These are phyloP conservation scores for Aechmea fasciata DNA, from an alignment of 176 grass and related monocot genomes.

Conservation along the genomic window DNA sequence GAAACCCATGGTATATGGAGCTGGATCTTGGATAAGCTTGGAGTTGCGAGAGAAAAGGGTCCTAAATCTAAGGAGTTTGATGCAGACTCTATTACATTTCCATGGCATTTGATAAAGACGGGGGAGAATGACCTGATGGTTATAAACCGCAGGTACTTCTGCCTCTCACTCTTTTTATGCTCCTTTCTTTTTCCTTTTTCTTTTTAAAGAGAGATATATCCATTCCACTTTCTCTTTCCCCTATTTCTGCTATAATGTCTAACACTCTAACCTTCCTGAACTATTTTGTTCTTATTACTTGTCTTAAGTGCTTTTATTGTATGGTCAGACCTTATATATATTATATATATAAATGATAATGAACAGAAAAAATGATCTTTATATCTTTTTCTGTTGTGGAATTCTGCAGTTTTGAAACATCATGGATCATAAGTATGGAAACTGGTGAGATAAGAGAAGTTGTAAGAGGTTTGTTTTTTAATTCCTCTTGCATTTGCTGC, in stretches of 20 bases:
- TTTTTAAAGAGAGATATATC: no score
- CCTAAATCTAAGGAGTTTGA: conserved; percentile 30
- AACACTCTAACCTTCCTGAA: neutral
- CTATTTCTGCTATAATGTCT: neutral
- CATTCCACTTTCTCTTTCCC: no score
- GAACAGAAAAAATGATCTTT: conserved; percentile 1
- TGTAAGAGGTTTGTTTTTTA: conserved; percentile 41
- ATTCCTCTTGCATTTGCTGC: conserved; percentile 15
- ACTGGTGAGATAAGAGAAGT: conserved; percentile 42
- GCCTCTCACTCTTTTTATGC: conserved; percentile 1
- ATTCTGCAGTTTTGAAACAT: conserved; percentile 51
- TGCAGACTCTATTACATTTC: conserved; percentile 38
- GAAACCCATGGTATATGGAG: conserved; percentile 49
- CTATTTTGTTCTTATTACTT: no score
- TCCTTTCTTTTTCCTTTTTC: neutral
- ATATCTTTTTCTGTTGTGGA: conserved; percentile 5
- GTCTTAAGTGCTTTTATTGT: no score
- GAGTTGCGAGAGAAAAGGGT: conserved; percentile 42
- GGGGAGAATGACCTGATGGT: conserved; percentile 57
- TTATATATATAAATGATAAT: neutral
- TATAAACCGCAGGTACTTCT: conserved; percentile 43
- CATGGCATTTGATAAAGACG: conserved; percentile 65
- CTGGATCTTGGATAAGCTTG: conserved; percentile 83
- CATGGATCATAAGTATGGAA: conserved; percentile 54
- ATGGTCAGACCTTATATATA: no score